Evolutionary conservation across 306 rosid genomes (phyloP).

Genomic region (Hippophae rhamnoides): DNA sequence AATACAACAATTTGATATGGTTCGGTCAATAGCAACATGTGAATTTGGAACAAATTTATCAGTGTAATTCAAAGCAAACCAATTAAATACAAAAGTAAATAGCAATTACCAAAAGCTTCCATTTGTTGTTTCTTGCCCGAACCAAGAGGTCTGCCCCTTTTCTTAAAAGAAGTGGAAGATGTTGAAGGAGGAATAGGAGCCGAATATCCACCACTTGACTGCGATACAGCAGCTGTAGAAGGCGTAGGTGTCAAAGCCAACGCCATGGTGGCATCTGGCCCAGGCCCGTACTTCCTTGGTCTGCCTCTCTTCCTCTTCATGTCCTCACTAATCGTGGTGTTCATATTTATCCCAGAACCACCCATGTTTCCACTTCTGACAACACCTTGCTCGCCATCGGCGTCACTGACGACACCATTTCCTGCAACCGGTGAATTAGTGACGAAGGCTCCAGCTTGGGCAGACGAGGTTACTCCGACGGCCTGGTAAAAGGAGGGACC

Average conservation of each 20-base stretch:
- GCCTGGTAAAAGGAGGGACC: slow-evolving; percentile 32
- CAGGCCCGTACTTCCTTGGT: slow-evolving; percentile 55
- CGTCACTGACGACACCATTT: neutral
- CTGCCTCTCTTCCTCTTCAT: slow-evolving; percentile 69
- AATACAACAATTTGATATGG: too few species aligned
- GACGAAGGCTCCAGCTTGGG: neutral
- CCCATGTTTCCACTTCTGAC: slow-evolving; percentile 12
- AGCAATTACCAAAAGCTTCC: too few species aligned
- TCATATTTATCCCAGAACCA: slow-evolving; percentile 26
- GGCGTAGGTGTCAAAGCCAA: neutral
- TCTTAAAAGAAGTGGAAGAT: too few species aligned
- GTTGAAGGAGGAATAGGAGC: too few species aligned
- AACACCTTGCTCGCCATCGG: neutral
- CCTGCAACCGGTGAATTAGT: slow-evolving; percentile 13
- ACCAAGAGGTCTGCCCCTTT: too few species aligned
- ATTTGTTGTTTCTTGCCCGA: too few species aligned
- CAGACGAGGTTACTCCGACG: slow-evolving; percentile 15
- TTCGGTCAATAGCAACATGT: too few species aligned
- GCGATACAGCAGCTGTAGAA: neutral
- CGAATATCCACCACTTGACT: neutral
- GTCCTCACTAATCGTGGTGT: slow-evolving; percentile 22
- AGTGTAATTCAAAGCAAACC: too few species aligned
- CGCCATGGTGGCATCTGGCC: slow-evolving; percentile 19
- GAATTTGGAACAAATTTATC: too few species aligned
- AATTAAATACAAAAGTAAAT: too few species aligned